Base-by-base conservation (phyloP, 306 rosid genomes). In the Trifolium dubium region DNA sequence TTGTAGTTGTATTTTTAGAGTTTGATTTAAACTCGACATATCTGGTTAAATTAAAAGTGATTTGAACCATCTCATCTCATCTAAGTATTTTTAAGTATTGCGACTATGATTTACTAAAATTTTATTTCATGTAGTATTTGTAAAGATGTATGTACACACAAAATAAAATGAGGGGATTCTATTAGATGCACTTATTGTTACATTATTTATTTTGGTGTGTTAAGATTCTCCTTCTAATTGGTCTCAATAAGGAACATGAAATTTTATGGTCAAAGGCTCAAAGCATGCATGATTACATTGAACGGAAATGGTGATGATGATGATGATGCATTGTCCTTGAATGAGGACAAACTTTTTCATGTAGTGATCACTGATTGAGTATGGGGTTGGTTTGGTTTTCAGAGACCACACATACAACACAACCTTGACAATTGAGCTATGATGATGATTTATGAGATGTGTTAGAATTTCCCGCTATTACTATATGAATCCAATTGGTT, bases 191-290 rank as follows among this genome's bases (percentile, higher is more conserved):
- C 40, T 37, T 37, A 37, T 37, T 35, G 77, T 40, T 18, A 66
- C 77, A 6, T 54, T 10, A 55, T 2, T 64, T 19, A 55, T 17
- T 64, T 71, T 76, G 53, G 47, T 65, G 59, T 59, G 75, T 50
- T 2, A 64, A 76, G 75, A 82, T 74, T 78, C 62, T 69, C 74
- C 46, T 62, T 44, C 62, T 64, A 68, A 61, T 30, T 73, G 37
- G 58, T 34, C 73, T 31, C 11, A 46, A 28, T 12, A 64, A 62
- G 35, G 43, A 74, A 67, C 79, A 31, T 50, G 58, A 73, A 79
- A 55, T 64, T 64, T 70, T 47, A 56, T 61, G 78, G 80, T 78
- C 83, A 83, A 74, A 72, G 64, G 64, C 73, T 55, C 72, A 53
- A 78, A 68, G 65, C 43, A 54, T 44, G 70, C 65, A 54, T 44